A percentile compares a stretch with the other conserved stretches of the same genome.
These are phyloP conservation scores for Wickerhamomyces strasburgensis DNA, from an alignment of 805 yeast species.

Conservation along the genomic window DNA sequence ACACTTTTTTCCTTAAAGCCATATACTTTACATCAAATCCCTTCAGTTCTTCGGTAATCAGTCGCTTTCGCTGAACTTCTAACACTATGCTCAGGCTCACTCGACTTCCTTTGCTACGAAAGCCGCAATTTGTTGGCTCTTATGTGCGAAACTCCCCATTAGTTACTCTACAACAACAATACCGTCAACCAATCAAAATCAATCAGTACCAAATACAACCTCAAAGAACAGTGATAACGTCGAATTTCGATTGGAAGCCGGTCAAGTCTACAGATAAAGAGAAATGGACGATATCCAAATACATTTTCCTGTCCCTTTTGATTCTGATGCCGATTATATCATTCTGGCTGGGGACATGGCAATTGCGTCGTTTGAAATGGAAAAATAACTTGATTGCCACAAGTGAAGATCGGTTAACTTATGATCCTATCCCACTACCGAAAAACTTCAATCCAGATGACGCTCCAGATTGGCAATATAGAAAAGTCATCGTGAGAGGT, in stretches of 20 bases:
- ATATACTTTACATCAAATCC: too few relatives aligned
- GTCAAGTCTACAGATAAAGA: constrained; percentile 43
- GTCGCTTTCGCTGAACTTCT: too few relatives aligned
- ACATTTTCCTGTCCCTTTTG: constrained; percentile 33
- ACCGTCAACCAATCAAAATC: not conserved
- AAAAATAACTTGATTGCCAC: constrained; percentile 76
- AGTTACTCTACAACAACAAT: not conserved
- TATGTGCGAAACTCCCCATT: not conserved
- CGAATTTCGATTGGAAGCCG: constrained; percentile 83
- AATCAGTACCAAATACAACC: not conserved
- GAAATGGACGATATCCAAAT: constrained; percentile 25
- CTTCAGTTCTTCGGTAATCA: too few relatives aligned
- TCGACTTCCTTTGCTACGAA: too few relatives aligned
- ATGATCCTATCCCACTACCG: constrained; percentile 71
- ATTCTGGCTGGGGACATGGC: constrained; percentile 91
- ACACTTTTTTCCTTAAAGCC: too few relatives aligned
- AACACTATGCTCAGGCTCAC: too few relatives aligned
- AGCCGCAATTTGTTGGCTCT: too few relatives aligned
- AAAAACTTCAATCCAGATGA: constrained; percentile 56
- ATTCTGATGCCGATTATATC: constrained; percentile 82
- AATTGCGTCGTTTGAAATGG: constrained; percentile 80
- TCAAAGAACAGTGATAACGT: constrained; percentile 44
- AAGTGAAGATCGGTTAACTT: constrained; percentile 76
- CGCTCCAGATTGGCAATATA: constrained; percentile 71
- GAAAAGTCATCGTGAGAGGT: constrained; percentile 75